Evolutionary conservation across 306 rosid genomes (phyloP).

Genomic region (Erythrophleum fordii): DNA sequence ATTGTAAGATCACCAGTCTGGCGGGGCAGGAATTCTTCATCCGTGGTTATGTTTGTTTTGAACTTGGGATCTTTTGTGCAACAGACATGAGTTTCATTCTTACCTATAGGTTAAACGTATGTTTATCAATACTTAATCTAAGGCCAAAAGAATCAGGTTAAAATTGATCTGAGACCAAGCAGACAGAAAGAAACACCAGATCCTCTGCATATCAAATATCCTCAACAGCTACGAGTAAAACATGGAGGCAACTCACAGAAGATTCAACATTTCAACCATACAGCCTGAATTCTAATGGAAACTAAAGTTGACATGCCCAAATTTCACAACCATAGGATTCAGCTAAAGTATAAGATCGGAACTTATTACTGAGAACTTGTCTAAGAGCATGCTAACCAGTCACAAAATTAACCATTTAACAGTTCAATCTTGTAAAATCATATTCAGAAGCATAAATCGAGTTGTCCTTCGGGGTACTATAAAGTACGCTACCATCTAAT

Average conservation of each 20-base stretch:
- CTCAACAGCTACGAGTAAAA: not conserved
- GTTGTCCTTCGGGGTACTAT: not conserved
- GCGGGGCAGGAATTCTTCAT: conserved; percentile 58
- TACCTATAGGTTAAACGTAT: conserved; percentile 53
- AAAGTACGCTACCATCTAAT: not conserved
- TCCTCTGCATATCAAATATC: not conserved
- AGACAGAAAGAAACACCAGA: not conserved
- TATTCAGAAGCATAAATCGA: not conserved
- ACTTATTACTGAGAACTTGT: not conserved
- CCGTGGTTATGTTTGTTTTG: conserved; percentile 57
- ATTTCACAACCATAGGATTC: not conserved
- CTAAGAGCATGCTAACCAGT: not conserved
- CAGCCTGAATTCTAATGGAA: not conserved
- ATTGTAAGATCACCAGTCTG: conserved; percentile 82
- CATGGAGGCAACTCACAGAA: not conserved
- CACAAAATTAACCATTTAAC: not conserved
- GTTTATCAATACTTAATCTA: not conserved
- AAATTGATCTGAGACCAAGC: not conserved
- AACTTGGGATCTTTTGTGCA: conserved; percentile 57
- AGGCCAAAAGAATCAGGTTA: conserved; percentile 9
- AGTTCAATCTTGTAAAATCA: not conserved
- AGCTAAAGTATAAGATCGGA: not conserved
- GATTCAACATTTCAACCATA: not conserved
- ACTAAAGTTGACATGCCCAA: not conserved
- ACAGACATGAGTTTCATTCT: conserved; percentile 65